Conservation (phyloP, 2,329 filamentous ascomycete genomes). For the Colletotrichum sojae region DNA sequence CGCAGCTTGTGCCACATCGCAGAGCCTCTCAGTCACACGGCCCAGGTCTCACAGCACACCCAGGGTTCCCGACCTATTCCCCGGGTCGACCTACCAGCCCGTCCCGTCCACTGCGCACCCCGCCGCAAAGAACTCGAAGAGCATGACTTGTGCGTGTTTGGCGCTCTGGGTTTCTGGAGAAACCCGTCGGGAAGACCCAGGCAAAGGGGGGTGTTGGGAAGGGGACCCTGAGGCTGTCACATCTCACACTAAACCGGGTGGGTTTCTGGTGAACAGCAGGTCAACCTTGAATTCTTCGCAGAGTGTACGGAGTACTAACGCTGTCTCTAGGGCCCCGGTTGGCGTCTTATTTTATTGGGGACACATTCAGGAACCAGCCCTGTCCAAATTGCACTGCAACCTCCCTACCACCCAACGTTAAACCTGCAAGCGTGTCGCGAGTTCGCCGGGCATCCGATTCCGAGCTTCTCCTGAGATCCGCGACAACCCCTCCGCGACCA, state of each 20-base stretch:
- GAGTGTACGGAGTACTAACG: not conserved
- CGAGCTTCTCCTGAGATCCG: slow-evolving; percentile 40
- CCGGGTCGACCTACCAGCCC: slow-evolving; percentile 4
- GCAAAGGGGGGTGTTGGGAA: slow-evolving; percentile 2
- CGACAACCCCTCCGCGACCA: slow-evolving; percentile 29
- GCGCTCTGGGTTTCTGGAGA: slow-evolving; percentile 15
- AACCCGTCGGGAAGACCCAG: slow-evolving; percentile 7
- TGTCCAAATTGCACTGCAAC: slow-evolving; percentile 29
- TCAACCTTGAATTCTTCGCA: slow-evolving; percentile 22
- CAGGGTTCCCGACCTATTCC: slow-evolving; percentile 14
- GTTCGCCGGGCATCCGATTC: slow-evolving; percentile 26
- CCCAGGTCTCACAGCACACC: slow-evolving; percentile 15
- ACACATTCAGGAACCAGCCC: slow-evolving; percentile 14
- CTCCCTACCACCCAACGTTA: slow-evolving; percentile 24
- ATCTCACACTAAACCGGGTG: slow-evolving; percentile 33
- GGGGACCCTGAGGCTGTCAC: slow-evolving; percentile 32
- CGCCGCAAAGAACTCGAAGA: slow-evolving; percentile 2
- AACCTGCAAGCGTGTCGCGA: slow-evolving; percentile 34
- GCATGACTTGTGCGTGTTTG: slow-evolving; percentile 1
- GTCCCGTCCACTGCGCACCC: slow-evolving; percentile 8
- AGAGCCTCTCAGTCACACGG: slow-evolving; percentile 12
- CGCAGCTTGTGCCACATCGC: slow-evolving; percentile 13
- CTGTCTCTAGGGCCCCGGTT: slow-evolving; percentile 8
- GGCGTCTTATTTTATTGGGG: slow-evolving; percentile 11
- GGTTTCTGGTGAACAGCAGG: slow-evolving; percentile 32